Conservation (phyloP, 1,284 basidiomycete genomes). For the Cryptococcus hybrid region DNA sequence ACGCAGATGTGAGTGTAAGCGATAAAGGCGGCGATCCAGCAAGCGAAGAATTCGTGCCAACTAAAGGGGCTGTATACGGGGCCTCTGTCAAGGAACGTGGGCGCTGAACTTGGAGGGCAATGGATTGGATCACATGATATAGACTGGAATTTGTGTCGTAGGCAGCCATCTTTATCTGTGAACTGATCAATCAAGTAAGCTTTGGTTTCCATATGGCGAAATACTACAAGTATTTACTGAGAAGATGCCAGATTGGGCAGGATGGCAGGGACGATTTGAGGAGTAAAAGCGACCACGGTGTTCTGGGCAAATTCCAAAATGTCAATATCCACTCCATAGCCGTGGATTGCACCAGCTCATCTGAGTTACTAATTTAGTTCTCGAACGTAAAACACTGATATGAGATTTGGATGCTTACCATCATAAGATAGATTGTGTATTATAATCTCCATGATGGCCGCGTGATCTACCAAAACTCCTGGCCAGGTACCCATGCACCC, state of each 20-base stretch:
- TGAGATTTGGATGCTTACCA: conserved; percentile 58
- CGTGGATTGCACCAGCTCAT: conserved; percentile 85
- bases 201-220: background rate
- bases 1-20: conserved; percentile 9
- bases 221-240: conserved; percentile 24
- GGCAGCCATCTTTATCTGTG: conserved; percentile 85
- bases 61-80: conserved; percentile 16
- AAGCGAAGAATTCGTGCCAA: background rate
- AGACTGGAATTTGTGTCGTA: conserved; percentile 83
- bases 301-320: conserved; percentile 85
- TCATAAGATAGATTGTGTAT: conserved; percentile 84
- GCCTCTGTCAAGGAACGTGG: conserved; percentile 8
- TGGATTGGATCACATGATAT: conserved; percentile 76
- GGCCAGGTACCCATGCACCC: conserved; percentile 83
- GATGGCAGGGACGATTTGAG: conserved; percentile 85
- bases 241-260: conserved; percentile 83
- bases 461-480: conserved; percentile 90
- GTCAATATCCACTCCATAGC: conserved; percentile 90
- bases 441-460: conserved; percentile 89
- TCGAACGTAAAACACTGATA: conserved; percentile 5
- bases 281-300: conserved; percentile 92
- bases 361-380: conserved; percentile 48
- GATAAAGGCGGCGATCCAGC: conserved; percentile 30
- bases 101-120: conserved; percentile 64
- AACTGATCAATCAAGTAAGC: conserved; percentile 25